Base-by-base conservation (phyloP, 2,329 filamentous ascomycete species). In the Hansfordia pulvinata region DNA sequence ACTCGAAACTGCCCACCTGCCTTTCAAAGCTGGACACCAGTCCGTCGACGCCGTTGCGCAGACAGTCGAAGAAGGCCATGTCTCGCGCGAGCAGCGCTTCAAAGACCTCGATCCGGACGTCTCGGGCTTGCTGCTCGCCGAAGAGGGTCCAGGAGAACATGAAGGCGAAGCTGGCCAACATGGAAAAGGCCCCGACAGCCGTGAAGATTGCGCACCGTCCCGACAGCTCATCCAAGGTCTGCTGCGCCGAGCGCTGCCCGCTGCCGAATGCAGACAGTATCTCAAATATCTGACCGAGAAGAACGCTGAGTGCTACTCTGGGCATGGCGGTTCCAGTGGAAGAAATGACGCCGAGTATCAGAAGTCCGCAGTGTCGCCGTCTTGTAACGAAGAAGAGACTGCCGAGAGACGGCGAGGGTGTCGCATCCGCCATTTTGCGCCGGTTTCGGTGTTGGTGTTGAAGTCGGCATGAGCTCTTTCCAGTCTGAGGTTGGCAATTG, bases 11-110 rank as follows among this genome's bases (percentile, higher is more conserved):
- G 29, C 26, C 12, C 12, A 50, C 74, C 52, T 56, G 86, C 79
- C 74, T 75, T 49, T 93, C 78, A 17, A 85, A 60, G 28, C 74
- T 64, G 10, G 76, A 67, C 11, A 92, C 56, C 21, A 90, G 61
- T 11, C 82, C 76, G 1, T 70, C 67, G 11, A 82, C 64, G 0
- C 86, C 88, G 29, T 81, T 72, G 19, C 69, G 59, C 27, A 76
- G 65, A 11, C 62, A 58, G 45, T 94, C 85, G 42, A 82, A 93
- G 85, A 86, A 96, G 23, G 64, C 62, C 44, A 90, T 69, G 9
- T 88, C 71, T 43, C 76, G 83, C 5, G 58, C 52, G n/a, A 93
- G 46, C 19, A 96, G 54, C 3, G 66, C 66, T 2, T 55, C 40
- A 42, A 93, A 93, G 3, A 90, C 52, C 5, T 53, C 56, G 10